Base-by-base conservation (phyloP, 352 stramenopile genomes). In the Globisporangium cylindrosporum region DNA sequence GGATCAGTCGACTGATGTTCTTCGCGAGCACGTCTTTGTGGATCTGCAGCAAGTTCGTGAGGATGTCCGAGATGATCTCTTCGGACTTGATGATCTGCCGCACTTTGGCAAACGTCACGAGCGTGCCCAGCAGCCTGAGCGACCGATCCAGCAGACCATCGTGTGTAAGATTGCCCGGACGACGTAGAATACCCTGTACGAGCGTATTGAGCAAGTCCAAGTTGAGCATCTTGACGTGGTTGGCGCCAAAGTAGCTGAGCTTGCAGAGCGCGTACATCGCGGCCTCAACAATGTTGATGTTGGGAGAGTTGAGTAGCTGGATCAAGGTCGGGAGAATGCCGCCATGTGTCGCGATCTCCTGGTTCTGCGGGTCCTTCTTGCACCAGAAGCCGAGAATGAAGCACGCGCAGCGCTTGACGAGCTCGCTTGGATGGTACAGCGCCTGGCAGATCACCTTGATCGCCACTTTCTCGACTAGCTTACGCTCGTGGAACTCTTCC, bases 351-450 rank as follows among this genome's bases (percentile, higher is more conserved):
- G 83, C 77, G 27, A 80, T 74, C 12, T 82, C 76, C 59, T 91
- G 84, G 36, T 85, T 77, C 14, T 51, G 38, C 0, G 59, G 10
- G 10, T 88, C 73, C n/a, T 80, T 74, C 34, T 90, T 88, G 60
- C 86, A 76, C 86, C 86, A 94, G 5, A 73, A 75, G 0, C 73
- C 84, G 4, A 94, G 67, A 9, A 81, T 86, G 59, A 86, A 92
- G 60, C 86, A 93, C 15, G 81, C 72, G 29, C 86, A 93, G 4
- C 84, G 73, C 56, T 89, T 84, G 3, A 89, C 84, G 6, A 93
- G 75, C 48, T 92, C 86, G 36, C 83, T 94, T 6, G 81, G 70
- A 59, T 92, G 81, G 3, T 68, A 59, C 12, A 94, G 63, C 14
- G 80, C 70, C 41, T 90, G 80, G 22, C 80, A 82, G 3, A 90